Percentiles rank a stretch among this genome's conserved stretches.
Conservation (phyloP, 306 rosid species). For the Crotalaria pallida region DNA sequence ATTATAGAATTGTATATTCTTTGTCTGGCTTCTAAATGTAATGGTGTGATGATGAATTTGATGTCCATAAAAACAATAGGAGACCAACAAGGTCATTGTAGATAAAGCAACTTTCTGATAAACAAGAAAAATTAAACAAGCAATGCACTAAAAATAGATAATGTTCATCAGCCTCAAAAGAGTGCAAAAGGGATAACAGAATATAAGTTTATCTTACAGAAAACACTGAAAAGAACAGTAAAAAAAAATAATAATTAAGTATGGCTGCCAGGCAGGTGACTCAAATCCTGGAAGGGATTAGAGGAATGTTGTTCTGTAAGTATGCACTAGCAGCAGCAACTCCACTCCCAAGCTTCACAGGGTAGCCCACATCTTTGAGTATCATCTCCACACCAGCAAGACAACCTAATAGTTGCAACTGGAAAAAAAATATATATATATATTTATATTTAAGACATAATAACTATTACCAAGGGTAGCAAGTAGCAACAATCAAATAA, state of each 20-base stretch:
- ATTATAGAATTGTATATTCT: not conserved
- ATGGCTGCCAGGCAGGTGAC: not conserved
- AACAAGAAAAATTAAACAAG: conserved; percentile 20
- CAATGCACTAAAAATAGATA: conserved; percentile 23
- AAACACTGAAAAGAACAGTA: conserved; percentile 24
- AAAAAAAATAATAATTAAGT: conserved; percentile 30
- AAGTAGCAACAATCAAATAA: not conserved
- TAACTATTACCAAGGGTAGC: not conserved
- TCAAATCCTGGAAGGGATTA: conserved; percentile 89
- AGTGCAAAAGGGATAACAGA: conserved; percentile 24
- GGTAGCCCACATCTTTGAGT: conserved; percentile 90
- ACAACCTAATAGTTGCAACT: conserved; percentile 96
- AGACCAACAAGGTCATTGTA: not conserved
- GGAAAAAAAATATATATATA: no score
- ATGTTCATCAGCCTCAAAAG: conserved; percentile 35
- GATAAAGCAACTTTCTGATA: not conserved
- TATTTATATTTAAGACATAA: not conserved
- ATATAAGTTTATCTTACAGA: conserved; percentile 56
- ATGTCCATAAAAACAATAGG: not conserved
- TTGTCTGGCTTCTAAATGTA: not conserved
- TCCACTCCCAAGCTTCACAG: conserved; percentile 93
- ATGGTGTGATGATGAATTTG: not conserved
- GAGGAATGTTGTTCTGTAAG: conserved; percentile 73
- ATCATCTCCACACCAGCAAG: conserved; percentile 99
- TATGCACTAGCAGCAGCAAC: conserved; percentile 89